These are phyloP conservation scores for Fusarium mundagurra DNA, from an alignment of 2,329 filamentous ascomycete genomes.

Conservation along the genomic window DNA sequence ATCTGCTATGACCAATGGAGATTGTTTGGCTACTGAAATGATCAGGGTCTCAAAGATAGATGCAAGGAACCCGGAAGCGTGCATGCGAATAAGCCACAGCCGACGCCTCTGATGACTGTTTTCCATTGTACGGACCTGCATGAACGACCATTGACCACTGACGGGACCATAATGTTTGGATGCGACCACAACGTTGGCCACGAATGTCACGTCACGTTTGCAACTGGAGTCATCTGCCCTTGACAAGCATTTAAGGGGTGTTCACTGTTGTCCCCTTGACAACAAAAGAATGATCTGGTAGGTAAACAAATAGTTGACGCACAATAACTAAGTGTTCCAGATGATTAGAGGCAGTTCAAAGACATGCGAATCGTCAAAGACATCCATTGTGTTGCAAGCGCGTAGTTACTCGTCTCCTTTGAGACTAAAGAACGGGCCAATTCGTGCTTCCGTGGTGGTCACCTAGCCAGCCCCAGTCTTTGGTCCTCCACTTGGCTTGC, in stretches of 20 bases:
- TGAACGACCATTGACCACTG: constrained; percentile 1
- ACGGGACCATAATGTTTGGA: neutral
- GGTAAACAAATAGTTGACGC: constrained; percentile 7
- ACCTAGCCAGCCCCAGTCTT: constrained; percentile 28
- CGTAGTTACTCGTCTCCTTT: constrained; percentile 7
- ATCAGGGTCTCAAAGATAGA: constrained; percentile 13
- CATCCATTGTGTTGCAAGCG: constrained; percentile 18
- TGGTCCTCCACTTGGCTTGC: neutral
- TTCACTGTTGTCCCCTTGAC: constrained; percentile 18
- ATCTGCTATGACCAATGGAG: neutral
- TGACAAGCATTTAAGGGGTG: neutral
- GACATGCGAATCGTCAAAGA: neutral
- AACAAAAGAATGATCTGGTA: constrained; percentile 15
- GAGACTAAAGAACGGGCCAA: constrained; percentile 27
- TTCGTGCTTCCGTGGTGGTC: constrained; percentile 30
- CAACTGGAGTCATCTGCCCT: neutral
- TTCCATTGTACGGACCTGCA: neutral
- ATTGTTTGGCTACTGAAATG: constrained; percentile 2
- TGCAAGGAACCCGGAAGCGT: constrained; percentile 32
- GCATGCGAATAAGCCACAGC: constrained; percentile 34
- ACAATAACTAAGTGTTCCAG: constrained; percentile 6
- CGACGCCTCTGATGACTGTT: constrained; percentile 21
- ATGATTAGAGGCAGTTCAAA: neutral
- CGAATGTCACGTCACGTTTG: constrained; percentile 8
- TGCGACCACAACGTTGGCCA: constrained; percentile 8